Evolutionary conservation across 2,329 filamentous ascomycete genomes (phyloP).

Genomic region (Claviceps fusiformis): DNA sequence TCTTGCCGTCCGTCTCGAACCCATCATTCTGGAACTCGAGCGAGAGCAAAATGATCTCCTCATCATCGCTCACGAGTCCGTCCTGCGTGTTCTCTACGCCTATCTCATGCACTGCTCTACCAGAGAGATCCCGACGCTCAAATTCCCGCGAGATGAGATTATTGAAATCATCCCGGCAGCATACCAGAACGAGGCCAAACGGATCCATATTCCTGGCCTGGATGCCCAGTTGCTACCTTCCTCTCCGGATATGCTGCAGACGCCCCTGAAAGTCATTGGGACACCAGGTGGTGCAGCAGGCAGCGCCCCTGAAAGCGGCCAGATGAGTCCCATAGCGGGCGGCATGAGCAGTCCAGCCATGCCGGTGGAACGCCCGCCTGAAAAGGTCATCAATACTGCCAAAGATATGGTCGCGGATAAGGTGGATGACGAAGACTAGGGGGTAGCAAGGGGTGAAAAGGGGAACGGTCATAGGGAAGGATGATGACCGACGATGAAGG

Average conservation of each 20-base stretch:
- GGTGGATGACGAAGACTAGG: constrained; percentile 36
- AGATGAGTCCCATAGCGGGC: constrained; percentile 35
- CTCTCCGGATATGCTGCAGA: constrained; percentile 69
- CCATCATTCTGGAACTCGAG: constrained; percentile 93
- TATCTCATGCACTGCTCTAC: constrained; percentile 98
- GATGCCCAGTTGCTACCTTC: constrained; percentile 56
- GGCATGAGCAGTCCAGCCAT: constrained; percentile 32
- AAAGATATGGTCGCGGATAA: constrained; percentile 39
- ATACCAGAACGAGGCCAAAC: constrained; percentile 91
- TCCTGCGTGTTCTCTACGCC: constrained; percentile 90
- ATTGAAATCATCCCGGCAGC: constrained; percentile 97
- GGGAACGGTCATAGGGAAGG: too few relatives aligned
- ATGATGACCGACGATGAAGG: too few relatives aligned
- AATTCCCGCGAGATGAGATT: constrained; percentile 92
- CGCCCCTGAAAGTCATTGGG: constrained; percentile 46
- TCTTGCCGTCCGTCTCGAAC: constrained; percentile 91
- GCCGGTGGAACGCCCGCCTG: constrained; percentile 28
- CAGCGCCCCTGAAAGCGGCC: constrained; percentile 17
- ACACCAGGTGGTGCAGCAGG: constrained; percentile 12
- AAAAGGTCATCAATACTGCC: constrained; percentile 35
- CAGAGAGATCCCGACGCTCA: constrained; percentile 80
- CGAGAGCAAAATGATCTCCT: constrained; percentile 94
- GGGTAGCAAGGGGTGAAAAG: not conserved
- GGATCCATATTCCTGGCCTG: constrained; percentile 67
- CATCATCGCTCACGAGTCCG: constrained; percentile 95